Base-by-base conservation (phyloP, 2,329 filamentous ascomycete species). In the Clarireedia paspali region DNA sequence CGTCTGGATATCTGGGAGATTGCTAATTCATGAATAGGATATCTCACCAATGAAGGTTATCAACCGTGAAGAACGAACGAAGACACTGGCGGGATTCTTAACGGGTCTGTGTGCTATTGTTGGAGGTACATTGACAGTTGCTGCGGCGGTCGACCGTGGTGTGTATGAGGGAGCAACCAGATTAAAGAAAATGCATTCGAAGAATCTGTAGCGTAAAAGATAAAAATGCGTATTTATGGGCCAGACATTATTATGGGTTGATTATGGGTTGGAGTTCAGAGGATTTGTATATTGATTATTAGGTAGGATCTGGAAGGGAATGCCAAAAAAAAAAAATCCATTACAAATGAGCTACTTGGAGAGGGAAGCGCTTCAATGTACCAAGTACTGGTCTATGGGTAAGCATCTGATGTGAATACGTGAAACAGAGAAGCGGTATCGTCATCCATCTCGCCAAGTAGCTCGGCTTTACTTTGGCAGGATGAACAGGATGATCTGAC, bases 11-110 rank as follows among this genome's bases (percentile, higher is more conserved):
- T 14, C 17, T 30, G 44, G 34, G 30, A 20, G 42, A 23, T 14
- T 23, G 12, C 42, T 46, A 46, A 46, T 12, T 17, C 1, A 36
- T 24, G 4, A 36, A 4, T 34, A 91, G 88, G 94, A 99, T 67
- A 99, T 99, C 71, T 97, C 92, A 2, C 94, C 94, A 5, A 99
- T 99, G 94, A 99, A 97, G 76, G 92, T 99, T 59, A 88, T 99
- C 74, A 99, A 99, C 77, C 87, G 91, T 55, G 95, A 99, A 75
- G 87, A 89, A 63, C 83, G 89, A 47, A 78, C 85, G 59, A 97
- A 97, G 78, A 88, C 87, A 4, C 95, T 99, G 71, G 84, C 89
- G 0, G 89, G 89, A 17, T 99, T 99, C 77, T 73, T 99, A 57
- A 92, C 94, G 1, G 94, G 94, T 48, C 83, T 99, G 20, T 99